Conservation (phyloP, 164 flowering plant species). For the Vitis labrusca region DNA sequence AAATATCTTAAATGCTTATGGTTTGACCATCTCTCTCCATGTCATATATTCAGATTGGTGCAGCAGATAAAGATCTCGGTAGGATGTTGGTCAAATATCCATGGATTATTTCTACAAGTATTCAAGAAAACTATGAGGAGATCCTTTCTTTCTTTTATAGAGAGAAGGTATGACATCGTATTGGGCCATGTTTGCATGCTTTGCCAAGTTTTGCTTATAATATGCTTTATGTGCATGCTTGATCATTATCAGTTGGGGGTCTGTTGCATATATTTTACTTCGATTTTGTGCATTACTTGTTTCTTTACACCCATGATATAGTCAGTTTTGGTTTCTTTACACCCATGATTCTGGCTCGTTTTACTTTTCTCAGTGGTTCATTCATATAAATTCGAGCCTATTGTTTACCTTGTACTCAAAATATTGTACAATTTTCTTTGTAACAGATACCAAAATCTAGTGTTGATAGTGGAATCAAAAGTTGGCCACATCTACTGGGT, state of each 20-base stretch:
- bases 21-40: background rate
- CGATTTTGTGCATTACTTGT: no score
- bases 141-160: constrained; percentile 50
- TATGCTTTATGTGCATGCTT: no score
- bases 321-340: no score
- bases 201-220: background rate
- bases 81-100: constrained; percentile 80
- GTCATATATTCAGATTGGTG: constrained; percentile 43
- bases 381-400: background rate
- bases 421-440: background rate
- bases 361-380: no score
- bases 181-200: background rate
- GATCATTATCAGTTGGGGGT: no score
- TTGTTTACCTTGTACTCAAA: background rate
- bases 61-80: constrained; percentile 44
- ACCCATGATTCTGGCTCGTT: no score
- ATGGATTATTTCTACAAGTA: constrained; percentile 78
- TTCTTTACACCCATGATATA: no score
- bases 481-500: constrained; percentile 81
- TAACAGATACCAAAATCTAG: constrained; percentile 57
- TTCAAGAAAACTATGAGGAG: constrained; percentile 59
- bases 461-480: constrained; percentile 56
- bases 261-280: no score
- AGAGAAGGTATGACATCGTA: constrained; percentile 51
- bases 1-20: background rate